Evolutionary conservation across 345 rosid species (phyloP).

Genomic region (Syzygium jambos): DNA sequence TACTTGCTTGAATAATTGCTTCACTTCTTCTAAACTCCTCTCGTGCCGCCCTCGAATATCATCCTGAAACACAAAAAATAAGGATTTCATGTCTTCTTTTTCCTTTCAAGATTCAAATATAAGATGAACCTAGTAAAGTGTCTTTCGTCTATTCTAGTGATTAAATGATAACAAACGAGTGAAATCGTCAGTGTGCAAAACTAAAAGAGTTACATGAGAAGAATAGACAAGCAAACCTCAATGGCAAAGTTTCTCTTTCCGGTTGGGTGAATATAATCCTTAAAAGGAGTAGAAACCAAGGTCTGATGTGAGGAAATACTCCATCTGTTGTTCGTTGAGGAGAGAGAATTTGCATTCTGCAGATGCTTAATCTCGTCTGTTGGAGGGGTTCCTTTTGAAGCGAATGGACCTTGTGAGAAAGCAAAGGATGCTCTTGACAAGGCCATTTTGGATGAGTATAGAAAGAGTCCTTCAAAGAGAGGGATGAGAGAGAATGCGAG

Average conservation of each 20-base stretch:
- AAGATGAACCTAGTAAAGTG: neutral
- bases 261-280: neutral
- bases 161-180: neutral
- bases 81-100: neutral
- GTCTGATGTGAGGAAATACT: neutral
- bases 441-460: neutral
- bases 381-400: neutral
- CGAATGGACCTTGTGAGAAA: neutral
- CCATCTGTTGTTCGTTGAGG: neutral
- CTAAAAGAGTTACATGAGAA: neutral
- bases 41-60: neutral
- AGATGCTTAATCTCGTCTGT: neutral
- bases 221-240: neutral
- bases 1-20: neutral
- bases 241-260: neutral
- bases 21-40: neutral
- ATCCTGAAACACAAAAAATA: neutral
- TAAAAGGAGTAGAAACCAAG: neutral
- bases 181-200: neutral
- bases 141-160: neutral
- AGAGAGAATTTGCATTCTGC: neutral
- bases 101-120: neutral
- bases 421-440: neutral
- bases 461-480: neutral
- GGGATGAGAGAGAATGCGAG: slow-evolving; percentile 3